Base-by-base conservation (phyloP, 345 rosid genomes). In the Excoecaria cochinchinensis region DNA sequence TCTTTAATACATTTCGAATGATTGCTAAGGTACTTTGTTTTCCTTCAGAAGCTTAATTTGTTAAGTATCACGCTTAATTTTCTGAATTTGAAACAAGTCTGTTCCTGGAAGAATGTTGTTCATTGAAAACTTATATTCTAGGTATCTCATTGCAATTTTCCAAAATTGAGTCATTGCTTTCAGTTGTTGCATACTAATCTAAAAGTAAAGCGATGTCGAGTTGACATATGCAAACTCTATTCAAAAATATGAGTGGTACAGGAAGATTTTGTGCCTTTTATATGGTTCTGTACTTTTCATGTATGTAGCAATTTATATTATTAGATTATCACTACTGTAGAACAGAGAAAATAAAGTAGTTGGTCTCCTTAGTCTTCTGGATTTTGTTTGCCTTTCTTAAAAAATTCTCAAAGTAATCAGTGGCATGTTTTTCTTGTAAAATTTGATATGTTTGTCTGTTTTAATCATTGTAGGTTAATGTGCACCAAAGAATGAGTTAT, bases 1-100 rank as follows among this genome's bases (percentile, higher is more conserved):
- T 79, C 98, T 38, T 85, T 95, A 78, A 87, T 44, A 85, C 89
- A 3, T 93, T 95, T 83, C 31, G 31, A 2, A 31, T 31, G 31
- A 31, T 31, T 31, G 31, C 31, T 2, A 31, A 31, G 31, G 31
- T 31, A 31, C 31, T 31, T 31, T 31, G 2, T 53, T 64, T 10
- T 24, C 39, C 24, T n/a, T 44, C 24, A 14, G 9, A 56, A 15
- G 40, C 52, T 50, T 63, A 19, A 14, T 42, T 69, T 40, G 50
- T 48, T 42, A 5, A 66, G 44, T 66, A 17, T 17, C n/a, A 11
- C 9, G 31, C 7, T n/a, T 19, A 66, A 8, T 39, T 66, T 42
- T n/a, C 52, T 17, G 3, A 10, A n/a, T 44, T 66, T 39, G 70
- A 66, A 66, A 44, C 31, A 66, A 66, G n/a, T 24, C 4, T 40